Evolutionary conservation across 148 eudicot species (phyloP).

Genomic region (Cornus florida): DNA sequence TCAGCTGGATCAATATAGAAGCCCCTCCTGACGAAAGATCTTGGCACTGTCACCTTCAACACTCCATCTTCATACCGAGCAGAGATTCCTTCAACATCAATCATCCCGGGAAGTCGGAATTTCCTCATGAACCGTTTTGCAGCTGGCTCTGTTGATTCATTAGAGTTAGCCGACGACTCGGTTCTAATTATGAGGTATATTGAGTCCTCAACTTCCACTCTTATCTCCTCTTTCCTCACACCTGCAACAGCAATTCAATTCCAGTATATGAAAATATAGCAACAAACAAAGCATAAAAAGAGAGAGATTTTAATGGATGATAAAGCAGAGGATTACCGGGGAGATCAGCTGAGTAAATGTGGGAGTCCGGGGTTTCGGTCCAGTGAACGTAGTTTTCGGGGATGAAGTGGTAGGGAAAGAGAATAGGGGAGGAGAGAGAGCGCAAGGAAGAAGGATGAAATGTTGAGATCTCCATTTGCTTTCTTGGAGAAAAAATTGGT

Average conservation of each 20-base stretch:
- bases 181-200: conserved; percentile 66
- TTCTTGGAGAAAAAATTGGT: conserved; percentile 1
- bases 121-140: conserved; percentile 55
- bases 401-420: conserved; percentile 39
- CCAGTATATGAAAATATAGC: background rate
- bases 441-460: conserved; percentile 36
- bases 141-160: conserved; percentile 19
- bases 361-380: conserved; percentile 75
- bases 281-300: no score
- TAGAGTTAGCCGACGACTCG: conserved; percentile 10
- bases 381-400: conserved; percentile 71
- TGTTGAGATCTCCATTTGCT: conserved; percentile 57
- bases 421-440: conserved; percentile 35
- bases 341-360: conserved; percentile 63
- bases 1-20: conserved; percentile 53
- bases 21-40: conserved; percentile 43
- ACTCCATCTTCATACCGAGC: conserved; percentile 75
- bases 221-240: conserved; percentile 67
- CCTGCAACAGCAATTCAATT: conserved; percentile 29
- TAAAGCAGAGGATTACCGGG: conserved; percentile 40
- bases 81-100: conserved; percentile 60
- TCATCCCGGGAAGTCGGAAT: conserved; percentile 56
- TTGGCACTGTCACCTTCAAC: conserved; percentile 66
- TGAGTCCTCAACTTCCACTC: conserved; percentile 76
- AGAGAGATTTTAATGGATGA: background rate